phyloP scores from a whole-genome alignment of 768 basidiomycete genomes.

The Tricholoma furcatifolium region DNA sequence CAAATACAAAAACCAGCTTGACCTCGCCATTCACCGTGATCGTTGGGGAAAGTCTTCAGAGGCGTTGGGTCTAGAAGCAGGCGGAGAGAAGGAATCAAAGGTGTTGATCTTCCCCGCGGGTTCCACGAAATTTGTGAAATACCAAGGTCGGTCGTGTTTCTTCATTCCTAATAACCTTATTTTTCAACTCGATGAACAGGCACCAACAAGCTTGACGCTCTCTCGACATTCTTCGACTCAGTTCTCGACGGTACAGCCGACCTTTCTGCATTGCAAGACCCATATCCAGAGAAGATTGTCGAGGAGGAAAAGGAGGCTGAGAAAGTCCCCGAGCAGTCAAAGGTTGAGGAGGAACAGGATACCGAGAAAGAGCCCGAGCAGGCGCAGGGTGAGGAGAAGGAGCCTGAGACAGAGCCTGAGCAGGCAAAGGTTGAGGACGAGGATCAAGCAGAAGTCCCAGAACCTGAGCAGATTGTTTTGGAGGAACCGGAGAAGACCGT shows the following conservation, averaged over 20 bases:
- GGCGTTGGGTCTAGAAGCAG: conserved; percentile 56
- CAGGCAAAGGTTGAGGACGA: conserved; percentile 23
- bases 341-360: conserved; percentile 32
- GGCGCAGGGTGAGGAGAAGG: conserved; percentile 43
- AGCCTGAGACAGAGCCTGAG: conserved; percentile 24
- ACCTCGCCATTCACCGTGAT: conserved; percentile 65
- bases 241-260: conserved; percentile 68
- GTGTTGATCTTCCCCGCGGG: conserved; percentile 71
- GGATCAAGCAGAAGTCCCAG: not conserved
- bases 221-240: conserved; percentile 72
- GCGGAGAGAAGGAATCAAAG: conserved; percentile 56
- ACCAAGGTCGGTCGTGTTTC: conserved; percentile 51
- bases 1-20: conserved; percentile 62
- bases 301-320: conserved; percentile 42
- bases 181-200: conserved; percentile 39
- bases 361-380: conserved; percentile 49
- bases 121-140: conserved; percentile 54
- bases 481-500: not conserved
- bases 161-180: not conserved
- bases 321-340: not conserved
- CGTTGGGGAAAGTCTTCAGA: conserved; percentile 58
- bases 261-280: conserved; percentile 41
- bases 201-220: conserved; percentile 67
- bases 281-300: conserved; percentile 39
- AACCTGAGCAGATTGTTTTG: conserved; percentile 3